phyloP scores from a whole-genome alignment of 2,329 filamentous ascomycete species.

The Sporothrix curviconia region DNA sequence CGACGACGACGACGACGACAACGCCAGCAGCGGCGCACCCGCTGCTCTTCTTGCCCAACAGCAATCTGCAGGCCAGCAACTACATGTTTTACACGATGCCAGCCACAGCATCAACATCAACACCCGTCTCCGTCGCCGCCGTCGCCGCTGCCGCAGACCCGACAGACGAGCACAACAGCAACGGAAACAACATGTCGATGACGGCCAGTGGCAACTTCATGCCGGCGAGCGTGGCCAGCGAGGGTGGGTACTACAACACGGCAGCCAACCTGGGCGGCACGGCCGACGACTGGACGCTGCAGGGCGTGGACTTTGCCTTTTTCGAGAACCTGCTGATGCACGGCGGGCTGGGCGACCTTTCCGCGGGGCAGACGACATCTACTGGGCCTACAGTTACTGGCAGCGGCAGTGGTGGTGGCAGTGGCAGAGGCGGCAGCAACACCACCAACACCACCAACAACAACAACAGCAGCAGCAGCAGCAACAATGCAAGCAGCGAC shows the following conservation, averaged over 20 bases:
- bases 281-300: constrained; percentile 28
- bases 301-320: constrained; percentile 30
- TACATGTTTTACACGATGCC: constrained; percentile 2
- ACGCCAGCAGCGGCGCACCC: too few species aligned
- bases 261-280: neutral
- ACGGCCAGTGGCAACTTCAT: neutral
- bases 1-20: too few species aligned
- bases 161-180: neutral
- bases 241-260: neutral
- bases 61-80: neutral
- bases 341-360: neutral
- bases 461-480: neutral
- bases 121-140: too few species aligned
- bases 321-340: constrained; percentile 24
- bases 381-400: too few species aligned
- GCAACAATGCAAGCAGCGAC: neutral
- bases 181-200: too few species aligned
- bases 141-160: too few species aligned
- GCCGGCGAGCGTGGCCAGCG: neutral
- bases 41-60: neutral
- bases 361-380: neutral
- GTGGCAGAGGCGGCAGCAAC: neutral
- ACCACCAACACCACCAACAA: neutral
- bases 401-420: too few species aligned
- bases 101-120: neutral